Percentiles rank a stretch among this genome's conserved stretches.
Evolutionary conservation across 1,284 basidiomycete genomes (phyloP).

Genomic region (Psilocybe mexicana): DNA sequence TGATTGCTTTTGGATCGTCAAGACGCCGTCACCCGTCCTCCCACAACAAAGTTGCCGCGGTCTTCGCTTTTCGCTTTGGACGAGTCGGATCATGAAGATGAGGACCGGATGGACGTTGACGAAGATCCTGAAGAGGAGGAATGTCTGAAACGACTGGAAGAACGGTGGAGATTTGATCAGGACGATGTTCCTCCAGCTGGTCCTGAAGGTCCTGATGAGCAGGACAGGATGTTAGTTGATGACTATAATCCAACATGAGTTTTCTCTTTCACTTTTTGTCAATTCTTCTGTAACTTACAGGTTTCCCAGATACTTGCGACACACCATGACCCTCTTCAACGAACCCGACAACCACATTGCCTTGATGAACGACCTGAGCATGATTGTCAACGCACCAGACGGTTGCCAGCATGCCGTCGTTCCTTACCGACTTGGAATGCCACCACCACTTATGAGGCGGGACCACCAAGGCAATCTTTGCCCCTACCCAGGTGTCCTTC

Average conservation of each 20-base stretch:
- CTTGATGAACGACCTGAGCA: conserved; percentile 35
- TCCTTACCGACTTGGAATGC: conserved; percentile 44
- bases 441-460: conserved; percentile 39
- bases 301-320: conserved; percentile 50
- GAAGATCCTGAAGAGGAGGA: conserved; percentile 46
- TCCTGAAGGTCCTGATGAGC: conserved; percentile 65
- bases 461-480: conserved; percentile 34
- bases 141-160: conserved; percentile 44
- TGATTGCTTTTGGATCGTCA: conserved; percentile 79
- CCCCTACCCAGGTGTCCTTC: conserved; percentile 20
- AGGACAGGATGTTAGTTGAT: conserved; percentile 67
- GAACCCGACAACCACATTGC: conserved; percentile 34
- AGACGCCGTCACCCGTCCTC: conserved; percentile 31
- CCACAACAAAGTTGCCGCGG: conserved; percentile 20
- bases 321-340: conserved; percentile 49
- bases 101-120: conserved; percentile 34
- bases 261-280: conserved; percentile 2
- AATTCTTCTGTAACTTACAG: conserved; percentile 7
- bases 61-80: conserved; percentile 29
- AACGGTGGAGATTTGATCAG: conserved; percentile 70
- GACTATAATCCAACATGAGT: conserved; percentile 65
- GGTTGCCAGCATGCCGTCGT: conserved; percentile 35
- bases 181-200: conserved; percentile 61
- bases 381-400: conserved; percentile 31
- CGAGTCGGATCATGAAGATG: conserved; percentile 23